Evolutionary conservation across 306 rosid species (phyloP).

Genomic region (Arachis hypogaea): DNA sequence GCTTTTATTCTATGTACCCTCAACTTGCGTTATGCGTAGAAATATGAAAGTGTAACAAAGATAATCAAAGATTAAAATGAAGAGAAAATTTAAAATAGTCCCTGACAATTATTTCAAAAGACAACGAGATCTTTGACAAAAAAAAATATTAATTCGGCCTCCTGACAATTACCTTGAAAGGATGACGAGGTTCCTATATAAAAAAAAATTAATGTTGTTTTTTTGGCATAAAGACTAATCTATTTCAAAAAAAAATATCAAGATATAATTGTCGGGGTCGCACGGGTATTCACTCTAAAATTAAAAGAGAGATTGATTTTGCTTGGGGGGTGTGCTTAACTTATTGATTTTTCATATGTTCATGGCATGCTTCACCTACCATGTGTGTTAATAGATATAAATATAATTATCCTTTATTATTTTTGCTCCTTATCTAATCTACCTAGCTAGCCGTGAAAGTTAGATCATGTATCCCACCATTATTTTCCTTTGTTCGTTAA

Average conservation of each 20-base stretch:
- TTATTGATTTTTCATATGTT: slow-evolving; percentile 17
- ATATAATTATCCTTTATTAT: no score
- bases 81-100: no score
- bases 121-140: no score
- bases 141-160: no score
- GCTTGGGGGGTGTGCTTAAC: slow-evolving; percentile 19
- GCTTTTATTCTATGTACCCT: slow-evolving; percentile 36
- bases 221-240: no score
- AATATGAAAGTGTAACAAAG: slow-evolving; percentile 40
- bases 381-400: background rate
- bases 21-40: slow-evolving; percentile 64
- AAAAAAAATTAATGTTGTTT: no score
- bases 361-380: slow-evolving; percentile 43
- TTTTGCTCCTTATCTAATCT: slow-evolving; percentile 7
- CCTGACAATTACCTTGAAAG: no score
- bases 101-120: no score
- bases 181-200: no score
- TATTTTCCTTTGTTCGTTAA: slow-evolving; percentile 30
- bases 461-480: slow-evolving; percentile 37
- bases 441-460: slow-evolving; percentile 43
- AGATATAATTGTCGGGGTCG: no score
- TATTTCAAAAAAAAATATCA: no score
- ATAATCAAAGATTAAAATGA: background rate
- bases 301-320: background rate
- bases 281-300: no score